A percentile compares a stretch with the other conserved stretches of the same genome.
Conservation (phyloP, 306 rosid species). For the Canavalia ensiformis region DNA sequence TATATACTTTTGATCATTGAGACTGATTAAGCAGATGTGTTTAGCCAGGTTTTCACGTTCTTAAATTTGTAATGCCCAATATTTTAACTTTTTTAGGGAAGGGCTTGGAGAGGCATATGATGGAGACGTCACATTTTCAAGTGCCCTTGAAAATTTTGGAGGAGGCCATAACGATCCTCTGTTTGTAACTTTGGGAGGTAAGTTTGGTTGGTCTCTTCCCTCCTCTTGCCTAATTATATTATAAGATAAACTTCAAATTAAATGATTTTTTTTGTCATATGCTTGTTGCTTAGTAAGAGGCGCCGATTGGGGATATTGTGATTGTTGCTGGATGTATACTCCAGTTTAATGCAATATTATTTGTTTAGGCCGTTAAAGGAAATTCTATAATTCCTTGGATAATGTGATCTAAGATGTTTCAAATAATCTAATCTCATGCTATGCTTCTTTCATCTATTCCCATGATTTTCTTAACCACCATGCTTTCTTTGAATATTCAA, state of each 20-base stretch:
- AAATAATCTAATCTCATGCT: conserved; percentile 31
- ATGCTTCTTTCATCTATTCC: background rate
- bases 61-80: conserved; percentile 35
- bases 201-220: conserved; percentile 25
- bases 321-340: background rate
- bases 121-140: conserved; percentile 89
- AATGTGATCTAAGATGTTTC: conserved; percentile 2
- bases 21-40: conserved; percentile 3
- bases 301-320: background rate
- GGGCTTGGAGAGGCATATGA: conserved; percentile 93
- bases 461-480: background rate
- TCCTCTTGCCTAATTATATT: conserved; percentile 32
- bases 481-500: conserved; percentile 13
- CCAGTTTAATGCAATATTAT: conserved; percentile 21
- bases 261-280: background rate
- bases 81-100: conserved; percentile 66
- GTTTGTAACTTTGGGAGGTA: conserved; percentile 96
- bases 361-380: conserved; percentile 18
- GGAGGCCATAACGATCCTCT: conserved; percentile 96
- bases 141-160: conserved; percentile 86
- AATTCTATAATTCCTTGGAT: background rate
- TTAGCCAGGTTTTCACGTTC: background rate
- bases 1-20: background rate
- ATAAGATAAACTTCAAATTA: conserved; percentile 20
- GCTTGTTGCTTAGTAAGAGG: conserved; percentile 34